Conservation (phyloP, 148 eudicot genomes). For the Vaccinium darrowii region DNA sequence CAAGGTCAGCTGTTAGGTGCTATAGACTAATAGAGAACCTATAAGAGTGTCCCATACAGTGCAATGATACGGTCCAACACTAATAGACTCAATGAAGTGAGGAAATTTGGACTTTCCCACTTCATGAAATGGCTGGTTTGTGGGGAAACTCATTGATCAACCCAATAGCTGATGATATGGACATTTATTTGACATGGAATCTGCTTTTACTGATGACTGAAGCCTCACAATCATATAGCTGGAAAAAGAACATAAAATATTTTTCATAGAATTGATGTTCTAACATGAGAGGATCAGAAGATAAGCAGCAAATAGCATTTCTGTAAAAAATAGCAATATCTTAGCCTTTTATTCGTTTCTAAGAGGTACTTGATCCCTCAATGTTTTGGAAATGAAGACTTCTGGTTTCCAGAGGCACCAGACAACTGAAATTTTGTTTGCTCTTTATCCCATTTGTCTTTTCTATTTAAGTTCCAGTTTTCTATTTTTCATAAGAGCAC, state of each 20-base stretch:
- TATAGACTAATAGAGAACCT: background rate
- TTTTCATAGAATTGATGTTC: background rate
- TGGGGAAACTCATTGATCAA: background rate
- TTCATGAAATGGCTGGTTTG: slow-evolving; percentile 2
- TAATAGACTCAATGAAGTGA: background rate
- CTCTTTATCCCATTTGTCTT: background rate
- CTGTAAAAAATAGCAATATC: too few relatives aligned
- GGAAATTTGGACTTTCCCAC: background rate
- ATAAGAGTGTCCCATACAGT: background rate
- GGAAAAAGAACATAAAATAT: background rate
- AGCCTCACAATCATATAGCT: background rate
- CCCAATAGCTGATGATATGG: background rate
- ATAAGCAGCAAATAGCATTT: background rate
- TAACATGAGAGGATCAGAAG: background rate
- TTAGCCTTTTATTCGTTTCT: background rate
- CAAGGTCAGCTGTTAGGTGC: background rate
- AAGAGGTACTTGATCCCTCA: background rate
- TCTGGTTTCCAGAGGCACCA: background rate
- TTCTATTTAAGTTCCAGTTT: background rate
- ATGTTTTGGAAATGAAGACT: background rate
- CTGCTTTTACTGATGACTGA: background rate
- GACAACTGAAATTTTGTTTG: background rate
- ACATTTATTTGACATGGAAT: background rate
- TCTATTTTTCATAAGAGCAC: background rate
- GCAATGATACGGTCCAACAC: background rate